These are phyloP conservation scores for Caloboletus firmus DNA, from an alignment of 1,284 basidiomycete genomes.

Conservation along the genomic window DNA sequence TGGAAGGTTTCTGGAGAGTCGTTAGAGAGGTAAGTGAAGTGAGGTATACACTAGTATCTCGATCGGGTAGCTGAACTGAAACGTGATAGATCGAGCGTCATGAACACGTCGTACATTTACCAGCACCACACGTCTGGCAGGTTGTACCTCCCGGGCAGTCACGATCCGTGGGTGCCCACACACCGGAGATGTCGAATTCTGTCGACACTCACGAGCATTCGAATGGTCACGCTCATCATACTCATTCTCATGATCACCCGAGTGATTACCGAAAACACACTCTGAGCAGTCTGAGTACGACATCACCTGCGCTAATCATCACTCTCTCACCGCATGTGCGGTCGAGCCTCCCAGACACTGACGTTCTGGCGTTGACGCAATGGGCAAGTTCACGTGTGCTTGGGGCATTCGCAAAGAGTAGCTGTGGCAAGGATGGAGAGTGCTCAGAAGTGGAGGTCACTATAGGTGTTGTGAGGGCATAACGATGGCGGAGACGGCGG, in stretches of 20 bases:
- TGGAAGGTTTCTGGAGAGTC: constrained; percentile 75
- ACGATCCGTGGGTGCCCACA: constrained; percentile 2
- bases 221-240: constrained; percentile 15
- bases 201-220: constrained; percentile 1
- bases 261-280: background rate
- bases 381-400: constrained; percentile 71
- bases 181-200: background rate
- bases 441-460: constrained; percentile 45
- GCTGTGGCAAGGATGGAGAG: constrained; percentile 32
- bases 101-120: constrained; percentile 73
- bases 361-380: constrained; percentile 67
- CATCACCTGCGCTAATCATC: constrained; percentile 62
- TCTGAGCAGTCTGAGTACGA: background rate
- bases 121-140: constrained; percentile 85
- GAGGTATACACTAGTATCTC: background rate
- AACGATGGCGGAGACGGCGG: background rate
- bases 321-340: constrained; percentile 80
- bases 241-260: background rate
- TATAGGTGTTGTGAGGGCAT: constrained; percentile 47
- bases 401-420: constrained; percentile 39
- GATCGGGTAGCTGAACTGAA: background rate
- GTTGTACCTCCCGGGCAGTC: constrained; percentile 52
- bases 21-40: constrained; percentile 68
- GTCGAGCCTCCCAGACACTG: constrained; percentile 66
- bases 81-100: constrained; percentile 68